Evolutionary conservation across 768 basidiomycete genomes (phyloP).

Genomic region (Termitomyces sp.): DNA sequence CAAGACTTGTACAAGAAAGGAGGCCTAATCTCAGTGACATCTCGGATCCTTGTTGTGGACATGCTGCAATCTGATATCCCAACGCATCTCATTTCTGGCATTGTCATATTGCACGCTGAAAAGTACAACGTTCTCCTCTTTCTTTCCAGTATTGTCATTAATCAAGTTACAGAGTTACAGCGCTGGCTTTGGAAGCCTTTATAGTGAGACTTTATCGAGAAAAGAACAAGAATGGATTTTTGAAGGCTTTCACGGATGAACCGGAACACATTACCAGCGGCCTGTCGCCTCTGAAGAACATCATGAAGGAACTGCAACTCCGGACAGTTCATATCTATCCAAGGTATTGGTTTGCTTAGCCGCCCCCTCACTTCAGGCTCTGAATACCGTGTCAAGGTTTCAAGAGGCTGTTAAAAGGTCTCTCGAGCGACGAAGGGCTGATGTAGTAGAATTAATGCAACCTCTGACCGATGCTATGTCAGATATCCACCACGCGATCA

Average conservation of each 20-base stretch:
- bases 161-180: constrained; percentile 57
- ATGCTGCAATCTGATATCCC: constrained; percentile 88
- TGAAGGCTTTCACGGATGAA: constrained; percentile 97
- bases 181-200: constrained; percentile 85
- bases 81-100: constrained; percentile 79
- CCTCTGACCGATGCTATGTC: constrained; percentile 80
- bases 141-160: not conserved
- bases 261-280: constrained; percentile 94
- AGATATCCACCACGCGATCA: constrained; percentile 88
- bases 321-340: constrained; percentile 91
- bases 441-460: constrained; percentile 90
- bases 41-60: constrained; percentile 91
- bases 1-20: constrained; percentile 84
- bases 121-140: constrained; percentile 38
- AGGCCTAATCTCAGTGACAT: constrained; percentile 88
- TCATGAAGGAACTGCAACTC: constrained; percentile 90
- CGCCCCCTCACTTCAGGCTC: not conserved
- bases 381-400: constrained; percentile 50
- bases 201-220: constrained; percentile 88
- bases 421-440: constrained; percentile 78
- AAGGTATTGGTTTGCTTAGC: constrained; percentile 41
- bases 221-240: constrained; percentile 83
- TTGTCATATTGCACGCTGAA: constrained; percentile 89
- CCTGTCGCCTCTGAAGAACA: constrained; percentile 84
- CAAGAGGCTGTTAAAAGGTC: constrained; percentile 83